Evolutionary conservation across 306 rosid species (phyloP), one percentile per base, ranked within the genome.

Genomic region (Luffa aegyptiaca): DNA sequence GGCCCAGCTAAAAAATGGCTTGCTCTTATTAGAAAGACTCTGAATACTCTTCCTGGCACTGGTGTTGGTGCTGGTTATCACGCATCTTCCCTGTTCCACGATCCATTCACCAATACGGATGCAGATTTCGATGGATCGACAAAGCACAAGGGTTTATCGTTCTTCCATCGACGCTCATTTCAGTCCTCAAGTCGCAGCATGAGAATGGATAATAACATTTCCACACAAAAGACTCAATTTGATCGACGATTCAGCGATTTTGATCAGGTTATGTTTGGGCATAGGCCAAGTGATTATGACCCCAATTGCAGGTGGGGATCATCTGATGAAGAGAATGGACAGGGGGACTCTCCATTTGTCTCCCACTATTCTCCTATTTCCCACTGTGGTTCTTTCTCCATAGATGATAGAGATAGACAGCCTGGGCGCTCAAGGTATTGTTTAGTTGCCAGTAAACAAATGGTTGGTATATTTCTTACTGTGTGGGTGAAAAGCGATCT

Each of bases 1-100:
- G 97, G 88, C 64, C 98, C 98, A 7, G 97, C 98, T 11, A 87
- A 93, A 79, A 94, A 94, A 81, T 94, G 98, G 98, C 73, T 94
- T 69, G 89, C 97, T 75, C 97, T 94, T 79, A 91, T 94, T 55
- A 84, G 97, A 80, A 91, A 89, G 86, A 91, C 97, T 70, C 85
- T 94, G 7, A 91, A 94, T 79, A 88, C 88, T 86, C 95, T 92
- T 78, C 98, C 97, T 0, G 97, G 93, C 70, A 86, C 52, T 48
- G 59, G 59, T 55, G 59, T 91, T 10, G 85, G 89, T 75, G 92
- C 88, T 5, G 92, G 89, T 76, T 92, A 77, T 77, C 94, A 86
- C 36, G 83, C 91, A 5, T 88, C 94, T 80, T 94, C 97, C 0
- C 98, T 97, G 0, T 76, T 90, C 56, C 91, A 94, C 66, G 93